Evolutionary conservation across 2,329 filamentous ascomycete genomes (phyloP).

Genomic region (Triangularia verruculosa): DNA sequence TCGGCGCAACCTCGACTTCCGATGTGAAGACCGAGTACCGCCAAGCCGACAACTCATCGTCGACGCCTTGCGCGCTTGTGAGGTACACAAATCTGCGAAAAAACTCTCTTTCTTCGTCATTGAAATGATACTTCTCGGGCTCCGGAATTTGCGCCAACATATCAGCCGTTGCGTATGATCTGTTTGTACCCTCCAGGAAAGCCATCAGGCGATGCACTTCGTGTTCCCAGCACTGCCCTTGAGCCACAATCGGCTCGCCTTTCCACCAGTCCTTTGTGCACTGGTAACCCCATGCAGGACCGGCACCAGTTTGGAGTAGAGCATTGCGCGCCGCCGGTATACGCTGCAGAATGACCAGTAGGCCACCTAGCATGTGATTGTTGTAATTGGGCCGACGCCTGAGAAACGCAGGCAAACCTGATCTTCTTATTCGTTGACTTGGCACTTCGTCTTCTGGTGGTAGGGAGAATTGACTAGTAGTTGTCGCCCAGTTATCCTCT

Average conservation of each 20-base stretch:
- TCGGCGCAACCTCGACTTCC: conserved; percentile 13
- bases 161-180: conserved; percentile 51
- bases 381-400: conserved; percentile 34
- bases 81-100: conserved; percentile 39
- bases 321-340: conserved; percentile 58
- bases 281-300: conserved; percentile 51
- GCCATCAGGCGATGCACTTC: conserved; percentile 62
- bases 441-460: neutral
- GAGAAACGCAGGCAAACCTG: conserved; percentile 51
- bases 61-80: neutral
- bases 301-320: conserved; percentile 43
- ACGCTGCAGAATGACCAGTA: conserved; percentile 58
- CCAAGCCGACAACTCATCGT: no score
- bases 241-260: conserved; percentile 49
- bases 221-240: conserved; percentile 42
- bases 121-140: conserved; percentile 20
- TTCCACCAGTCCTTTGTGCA: conserved; percentile 56
- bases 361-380: conserved; percentile 47
- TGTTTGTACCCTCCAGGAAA: conserved; percentile 55
- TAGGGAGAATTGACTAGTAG: neutral
- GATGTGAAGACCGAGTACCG: conserved; percentile 14
- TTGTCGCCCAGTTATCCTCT: neutral
- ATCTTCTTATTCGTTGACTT: conserved; percentile 20
- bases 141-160: conserved; percentile 29
- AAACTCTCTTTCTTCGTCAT: conserved; percentile 42